Evolutionary conservation across 768 basidiomycete genomes (phyloP).

Genomic region (Psilocybe cyanescens): DNA sequence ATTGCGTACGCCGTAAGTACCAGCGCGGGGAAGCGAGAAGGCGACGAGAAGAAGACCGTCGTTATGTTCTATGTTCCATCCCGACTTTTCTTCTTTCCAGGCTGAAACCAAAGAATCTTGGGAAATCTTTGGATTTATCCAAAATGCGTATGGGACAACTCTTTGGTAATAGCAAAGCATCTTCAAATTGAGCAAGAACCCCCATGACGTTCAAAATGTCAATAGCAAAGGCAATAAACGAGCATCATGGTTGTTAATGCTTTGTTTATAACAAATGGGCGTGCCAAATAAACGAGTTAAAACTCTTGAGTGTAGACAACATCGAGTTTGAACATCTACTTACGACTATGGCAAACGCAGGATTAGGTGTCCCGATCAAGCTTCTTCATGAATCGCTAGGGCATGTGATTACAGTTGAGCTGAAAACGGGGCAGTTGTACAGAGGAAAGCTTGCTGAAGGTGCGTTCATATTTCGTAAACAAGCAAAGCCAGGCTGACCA

Average conservation of each 20-base stretch:
- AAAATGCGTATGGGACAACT: too few relatives aligned
- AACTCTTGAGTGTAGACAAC: neutral
- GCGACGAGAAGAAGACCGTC: neutral
- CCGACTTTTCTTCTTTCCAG: neutral
- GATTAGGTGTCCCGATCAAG: conserved; percentile 95
- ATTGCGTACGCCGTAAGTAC: neutral
- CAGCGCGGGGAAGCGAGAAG: neutral
- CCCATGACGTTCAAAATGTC: too few relatives aligned
- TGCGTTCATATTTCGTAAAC: conserved; percentile 35
- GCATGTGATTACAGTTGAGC: conserved; percentile 96
- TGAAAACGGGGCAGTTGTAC: conserved; percentile 97
- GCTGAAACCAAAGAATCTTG: too few relatives aligned
- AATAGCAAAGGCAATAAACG: too few relatives aligned
- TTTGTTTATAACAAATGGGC: conserved; percentile 6
- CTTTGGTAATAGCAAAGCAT: too few relatives aligned
- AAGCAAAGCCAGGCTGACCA: neutral
- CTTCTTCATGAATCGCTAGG: conserved; percentile 96
- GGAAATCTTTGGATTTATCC: too few relatives aligned
- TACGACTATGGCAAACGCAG: conserved; percentile 53
- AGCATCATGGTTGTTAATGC: neutral
- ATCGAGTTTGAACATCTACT: conserved; percentile 7
- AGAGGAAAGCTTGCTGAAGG: conserved; percentile 98
- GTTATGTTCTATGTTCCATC: neutral
- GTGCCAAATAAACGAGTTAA: conserved; percentile 3
- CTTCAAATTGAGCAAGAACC: too few relatives aligned